phyloP scores from a whole-genome alignment of 2,329 filamentous ascomycete species.

The Fusarium sp. region DNA sequence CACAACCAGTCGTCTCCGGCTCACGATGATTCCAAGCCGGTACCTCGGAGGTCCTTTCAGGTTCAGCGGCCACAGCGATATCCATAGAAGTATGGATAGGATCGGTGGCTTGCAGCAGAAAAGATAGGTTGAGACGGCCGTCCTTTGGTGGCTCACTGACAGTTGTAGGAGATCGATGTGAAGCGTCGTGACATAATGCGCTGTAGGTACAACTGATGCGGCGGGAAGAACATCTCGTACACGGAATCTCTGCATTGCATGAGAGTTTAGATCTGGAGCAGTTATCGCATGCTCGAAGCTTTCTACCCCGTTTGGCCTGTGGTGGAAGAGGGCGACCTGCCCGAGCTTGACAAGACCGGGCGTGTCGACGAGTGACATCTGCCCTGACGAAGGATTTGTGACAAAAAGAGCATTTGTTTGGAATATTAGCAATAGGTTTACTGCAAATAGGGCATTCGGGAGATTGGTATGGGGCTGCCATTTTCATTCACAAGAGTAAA shows the following conservation, averaged over 20 bases:
- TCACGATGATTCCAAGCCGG: slow-evolving; percentile 12
- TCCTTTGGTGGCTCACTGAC: neutral
- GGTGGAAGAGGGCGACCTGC: slow-evolving; percentile 16
- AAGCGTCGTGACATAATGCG: slow-evolving; percentile 16
- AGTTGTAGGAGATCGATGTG: neutral
- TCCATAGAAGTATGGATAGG: slow-evolving; percentile 15
- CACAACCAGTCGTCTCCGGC: neutral
- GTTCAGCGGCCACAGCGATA: slow-evolving; percentile 17
- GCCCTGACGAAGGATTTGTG: slow-evolving; percentile 24
- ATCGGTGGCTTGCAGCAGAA: slow-evolving; percentile 19
- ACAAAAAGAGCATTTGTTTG: slow-evolving; percentile 30
- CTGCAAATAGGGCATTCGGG: slow-evolving; percentile 9
- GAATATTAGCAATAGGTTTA: neutral
- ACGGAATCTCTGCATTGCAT: slow-evolving; percentile 13
- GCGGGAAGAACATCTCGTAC: slow-evolving; percentile 11
- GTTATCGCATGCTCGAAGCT: slow-evolving; percentile 26
- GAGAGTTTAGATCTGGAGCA: slow-evolving; percentile 17
- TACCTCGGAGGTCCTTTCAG: slow-evolving; percentile 11
- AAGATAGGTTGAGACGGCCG: neutral
- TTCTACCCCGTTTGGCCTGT: slow-evolving; percentile 28
- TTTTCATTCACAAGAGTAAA: neutral
- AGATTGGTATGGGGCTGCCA: neutral
- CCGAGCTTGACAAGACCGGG: slow-evolving; percentile 23
- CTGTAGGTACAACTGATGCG: slow-evolving; percentile 20
- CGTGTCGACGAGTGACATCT: slow-evolving; percentile 32